Percentiles rank a stretch among this genome's conserved stretches.
phyloP scores from a whole-genome alignment of 441 rosid species.

The Gossypium davidsonii region DNA sequence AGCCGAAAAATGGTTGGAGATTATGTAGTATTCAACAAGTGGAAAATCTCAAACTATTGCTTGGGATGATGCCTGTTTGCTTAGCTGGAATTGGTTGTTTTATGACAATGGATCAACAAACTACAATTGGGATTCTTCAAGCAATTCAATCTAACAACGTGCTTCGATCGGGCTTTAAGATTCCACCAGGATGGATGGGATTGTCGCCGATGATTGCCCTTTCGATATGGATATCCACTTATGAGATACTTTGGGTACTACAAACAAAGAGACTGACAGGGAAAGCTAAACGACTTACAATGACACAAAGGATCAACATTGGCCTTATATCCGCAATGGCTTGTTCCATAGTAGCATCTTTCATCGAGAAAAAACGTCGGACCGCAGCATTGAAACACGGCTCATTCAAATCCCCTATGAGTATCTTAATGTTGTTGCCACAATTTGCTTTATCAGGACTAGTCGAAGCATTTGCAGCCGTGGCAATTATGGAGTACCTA shows the following conservation, averaged over 20 bases:
- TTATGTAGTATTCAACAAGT: conserved; percentile 52
- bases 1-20: conserved; percentile 36
- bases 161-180: conserved; percentile 19
- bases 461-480: conserved; percentile 44
- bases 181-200: conserved; percentile 57
- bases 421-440: conserved; percentile 32
- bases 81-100: conserved; percentile 43
- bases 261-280: conserved; percentile 24
- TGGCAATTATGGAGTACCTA: conserved; percentile 45
- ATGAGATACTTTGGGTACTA: conserved; percentile 33
- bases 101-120: conserved; percentile 50
- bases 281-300: conserved; percentile 28
- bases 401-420: conserved; percentile 35
- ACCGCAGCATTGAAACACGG: conserved; percentile 24
- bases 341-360: conserved; percentile 33
- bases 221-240: conserved; percentile 44
- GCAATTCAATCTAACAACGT: conserved; percentile 38
- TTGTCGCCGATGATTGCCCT: conserved; percentile 44
- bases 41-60: conserved; percentile 41
- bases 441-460: conserved; percentile 47
- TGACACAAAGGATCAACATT: conserved; percentile 33
- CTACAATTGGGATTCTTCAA: conserved; percentile 41
- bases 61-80: conserved; percentile 50
- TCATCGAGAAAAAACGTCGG: conserved; percentile 38
- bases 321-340: conserved; percentile 39